Evolutionary conservation across 805 yeast species (phyloP), one percentile per base, ranked within the genome.

Genomic region (Ogataea neopini): DNA sequence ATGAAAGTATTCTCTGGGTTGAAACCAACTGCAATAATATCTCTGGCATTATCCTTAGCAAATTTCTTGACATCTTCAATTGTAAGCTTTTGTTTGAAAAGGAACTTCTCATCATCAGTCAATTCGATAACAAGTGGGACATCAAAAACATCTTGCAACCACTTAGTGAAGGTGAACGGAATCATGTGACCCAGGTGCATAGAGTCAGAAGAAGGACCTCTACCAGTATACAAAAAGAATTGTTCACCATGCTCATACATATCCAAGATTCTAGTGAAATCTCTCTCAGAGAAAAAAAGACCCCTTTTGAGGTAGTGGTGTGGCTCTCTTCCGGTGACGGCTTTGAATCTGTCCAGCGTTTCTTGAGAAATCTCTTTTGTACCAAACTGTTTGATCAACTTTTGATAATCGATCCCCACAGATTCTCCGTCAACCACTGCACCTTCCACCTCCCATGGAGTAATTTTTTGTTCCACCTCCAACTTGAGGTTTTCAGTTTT

Each of bases 371-470:
- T 83, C 42, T 76, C 71, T 52, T 73, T 81, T 30, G 98, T 90
- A 59, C 99, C 99, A 60, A 94, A 94, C 63, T 87, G 88, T 53
- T 74, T 74, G 59, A 89, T 86, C 56, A 94, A 75, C 70, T 89
- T 89, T 49, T 88, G 92, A 65, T 94, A 94, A 71, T 94, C 96
- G 57, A 94, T 91, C 22, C 82, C 90, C 66, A 86, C 91, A n/a
- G 86, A 80, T 59, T 84, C 75, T 45, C 99, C 99, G 60, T 91
- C 96, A 48, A 89, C 97, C 40, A 92, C 95, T 2, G 97, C 98
- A 49, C 98, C 99, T 69, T 88, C 96, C 25, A 94, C 99, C 66
- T 94, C 99, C 99, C 99, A 94, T 41, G 99, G 99, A 1, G 99
- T 94, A 50, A 86, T 76, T 29, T 72, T 75, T 63, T 84, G 91